Evolutionary conservation across 2,329 filamentous ascomycete species (phyloP), one percentile per base, ranked within the genome.

Genomic region (Aspergillus sp.): DNA sequence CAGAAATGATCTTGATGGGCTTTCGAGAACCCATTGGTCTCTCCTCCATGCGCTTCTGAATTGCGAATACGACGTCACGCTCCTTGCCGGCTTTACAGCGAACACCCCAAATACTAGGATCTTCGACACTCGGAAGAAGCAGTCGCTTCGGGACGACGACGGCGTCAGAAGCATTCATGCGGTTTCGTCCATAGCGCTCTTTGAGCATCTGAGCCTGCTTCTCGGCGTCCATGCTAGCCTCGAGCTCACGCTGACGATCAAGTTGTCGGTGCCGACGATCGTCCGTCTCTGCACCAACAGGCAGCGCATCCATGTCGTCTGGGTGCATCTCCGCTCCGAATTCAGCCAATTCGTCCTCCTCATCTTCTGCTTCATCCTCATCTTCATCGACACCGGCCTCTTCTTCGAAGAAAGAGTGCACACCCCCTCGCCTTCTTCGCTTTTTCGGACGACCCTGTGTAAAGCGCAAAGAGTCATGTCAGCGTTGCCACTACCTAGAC

Each of bases 331-430:
- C 88, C 53, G 89, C 87, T 62, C 90, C 90, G 63, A 93, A 89
- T 53, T 89, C 89, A 45, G 77, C 89, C 56, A 90, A 84, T 46
- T 88, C 82, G 43, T 95, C 90, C 56, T 94, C 89, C 56, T 96
- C 91, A 40, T 94, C 89, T 52, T 95, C 89, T 49, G 88, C 87
- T 53, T 80, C 85, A 57, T 95, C 90, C 57, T 95, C 90, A 51
- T 95, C 83, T 46, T 87, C 93, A 61, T 97, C 93, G 56, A 98
- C 93, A 71, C 96, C 93, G 65, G 93, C 93, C 76, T 98, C 93
- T 60, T 91, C 88, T 82, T 98, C 93, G 71, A 98, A 83, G 81
- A 96, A 96, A 60, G 86, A 84, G 57, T 88, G 88, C 51, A 88
- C 82, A 52, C 79, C 79, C 52, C 86, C 82, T 64, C 81, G 82